Evolutionary conservation across 176 grass and related monocot species (phyloP).

Genomic region (Phyllostachys edulis): DNA sequence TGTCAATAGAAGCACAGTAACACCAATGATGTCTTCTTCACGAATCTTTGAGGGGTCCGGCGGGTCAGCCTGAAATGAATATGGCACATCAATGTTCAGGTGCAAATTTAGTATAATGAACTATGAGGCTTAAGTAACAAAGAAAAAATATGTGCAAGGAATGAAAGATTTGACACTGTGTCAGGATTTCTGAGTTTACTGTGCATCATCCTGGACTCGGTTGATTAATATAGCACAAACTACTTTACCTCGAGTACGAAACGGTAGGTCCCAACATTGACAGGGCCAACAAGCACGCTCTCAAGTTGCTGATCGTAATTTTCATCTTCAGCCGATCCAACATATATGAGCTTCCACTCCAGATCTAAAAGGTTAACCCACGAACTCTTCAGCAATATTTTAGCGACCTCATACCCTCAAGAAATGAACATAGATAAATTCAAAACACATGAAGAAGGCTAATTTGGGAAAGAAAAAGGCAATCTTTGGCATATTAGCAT

Average conservation of each 20-base stretch:
- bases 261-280: conserved; percentile 97
- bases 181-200: neutral
- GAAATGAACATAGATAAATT: neutral
- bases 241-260: conserved; percentile 81
- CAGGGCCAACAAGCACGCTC: conserved; percentile 93
- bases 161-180: neutral
- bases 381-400: neutral
- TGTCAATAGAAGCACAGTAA: conserved; percentile 88
- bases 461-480: neutral
- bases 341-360: conserved; percentile 97
- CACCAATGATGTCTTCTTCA: conserved; percentile 96
- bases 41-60: conserved; percentile 89
- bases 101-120: conserved; percentile 18
- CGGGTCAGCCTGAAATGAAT: conserved; percentile 73
- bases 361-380: conserved; percentile 48
- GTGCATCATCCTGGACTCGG: neutral
- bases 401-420: neutral
- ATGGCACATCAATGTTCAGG: neutral
- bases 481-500: neutral
- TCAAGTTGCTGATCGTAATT: conserved; percentile 95
- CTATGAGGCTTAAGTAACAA: neutral
- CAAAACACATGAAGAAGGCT: neutral
- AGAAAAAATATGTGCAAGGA: neutral
- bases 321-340: conserved; percentile 98
- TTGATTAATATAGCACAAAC: conserved; percentile 3